Evolutionary conservation across 2,329 filamentous ascomycete species (phyloP).

Genomic region (Thelonectria rubi): DNA sequence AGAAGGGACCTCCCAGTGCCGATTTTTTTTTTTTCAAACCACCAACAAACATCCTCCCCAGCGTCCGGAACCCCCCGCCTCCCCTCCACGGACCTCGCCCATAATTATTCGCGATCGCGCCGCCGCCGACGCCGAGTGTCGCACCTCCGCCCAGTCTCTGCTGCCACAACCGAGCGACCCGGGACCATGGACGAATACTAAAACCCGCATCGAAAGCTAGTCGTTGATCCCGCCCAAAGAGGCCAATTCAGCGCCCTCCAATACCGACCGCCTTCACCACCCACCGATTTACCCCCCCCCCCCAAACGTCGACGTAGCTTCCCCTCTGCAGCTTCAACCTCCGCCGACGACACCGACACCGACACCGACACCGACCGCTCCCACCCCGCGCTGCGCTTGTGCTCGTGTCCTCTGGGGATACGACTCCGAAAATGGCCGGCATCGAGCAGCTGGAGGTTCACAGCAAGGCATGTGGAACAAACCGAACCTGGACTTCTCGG

Average conservation of each 20-base stretch:
- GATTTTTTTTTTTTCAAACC: not conserved
- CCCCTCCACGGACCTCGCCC: conserved; percentile 12
- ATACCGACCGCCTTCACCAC: too few species aligned
- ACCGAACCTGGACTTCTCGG: not conserved
- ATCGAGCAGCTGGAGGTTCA: conserved; percentile 98
- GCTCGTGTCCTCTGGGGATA: conserved; percentile 15
- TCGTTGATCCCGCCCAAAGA: not conserved
- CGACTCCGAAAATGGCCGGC: conserved; percentile 73
- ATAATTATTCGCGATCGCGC: conserved; percentile 19
- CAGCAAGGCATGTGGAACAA: conserved; percentile 76
- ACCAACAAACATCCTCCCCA: not conserved
- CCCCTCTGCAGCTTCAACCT: conserved; percentile 18
- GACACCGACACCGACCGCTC: conserved; percentile 7
- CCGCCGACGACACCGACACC: not conserved
- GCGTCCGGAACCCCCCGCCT: not conserved
- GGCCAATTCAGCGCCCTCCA: conserved; percentile 1
- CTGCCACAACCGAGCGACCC: conserved; percentile 31
- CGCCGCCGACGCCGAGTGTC: conserved; percentile 29
- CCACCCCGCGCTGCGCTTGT: conserved; percentile 4
- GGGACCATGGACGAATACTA: conserved; percentile 34
- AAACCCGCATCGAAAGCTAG: conserved; percentile 29
- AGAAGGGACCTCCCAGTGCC: not conserved
- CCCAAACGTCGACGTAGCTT: conserved; percentile 17
- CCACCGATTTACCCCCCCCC: not conserved
- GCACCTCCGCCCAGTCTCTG: conserved; percentile 23